These are phyloP conservation scores for Sugiyamaella paludigena DNA, from an alignment of 1,139 yeast genomes.

Conservation along the genomic window DNA sequence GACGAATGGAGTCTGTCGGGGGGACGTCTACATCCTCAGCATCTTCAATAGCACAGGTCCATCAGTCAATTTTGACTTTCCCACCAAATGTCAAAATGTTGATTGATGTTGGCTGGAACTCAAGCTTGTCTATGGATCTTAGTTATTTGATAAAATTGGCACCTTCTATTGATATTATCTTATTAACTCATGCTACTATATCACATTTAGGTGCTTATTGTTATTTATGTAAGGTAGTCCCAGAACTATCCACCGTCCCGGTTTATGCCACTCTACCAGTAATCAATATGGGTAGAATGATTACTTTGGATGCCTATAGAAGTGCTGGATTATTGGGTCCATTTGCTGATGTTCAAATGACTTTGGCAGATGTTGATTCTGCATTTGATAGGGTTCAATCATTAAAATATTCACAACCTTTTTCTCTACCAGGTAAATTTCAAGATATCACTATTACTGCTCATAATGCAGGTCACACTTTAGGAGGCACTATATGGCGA, in stretches of 20 bases:
- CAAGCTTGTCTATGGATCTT: conserved; percentile 29
- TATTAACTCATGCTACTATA: conserved; percentile 82
- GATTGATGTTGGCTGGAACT: conserved; percentile 43
- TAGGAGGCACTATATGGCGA: conserved; percentile 92
- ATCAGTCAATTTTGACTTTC: conserved; percentile 33
- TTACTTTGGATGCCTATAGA: conserved; percentile 79
- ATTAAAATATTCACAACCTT: conserved; percentile 75
- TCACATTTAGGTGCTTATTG: conserved; percentile 82
- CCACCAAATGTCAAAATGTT: conserved; percentile 31
- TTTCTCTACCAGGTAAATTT: conserved; percentile 41
- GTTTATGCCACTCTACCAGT: conserved; percentile 88
- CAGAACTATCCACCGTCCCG: conserved; percentile 66
- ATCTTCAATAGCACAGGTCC: conserved; percentile 6
- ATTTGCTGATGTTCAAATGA: conserved; percentile 54
- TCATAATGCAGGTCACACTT: conserved; percentile 85
- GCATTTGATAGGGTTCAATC: conserved; percentile 68
- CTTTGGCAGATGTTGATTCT: conserved; percentile 72
- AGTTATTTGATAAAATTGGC: conserved; percentile 24
- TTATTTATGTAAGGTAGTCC: conserved; percentile 59
- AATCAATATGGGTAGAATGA: conserved; percentile 77
- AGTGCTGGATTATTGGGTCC: conserved; percentile 77
- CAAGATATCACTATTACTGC: conserved; percentile 75
- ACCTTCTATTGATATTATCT: conserved; percentile 46
- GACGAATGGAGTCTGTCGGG: conserved; percentile 4
- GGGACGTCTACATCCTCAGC: neutral